Evolutionary conservation across 441 rosid genomes (phyloP).

Genomic region (Gossypium gossypioides): DNA sequence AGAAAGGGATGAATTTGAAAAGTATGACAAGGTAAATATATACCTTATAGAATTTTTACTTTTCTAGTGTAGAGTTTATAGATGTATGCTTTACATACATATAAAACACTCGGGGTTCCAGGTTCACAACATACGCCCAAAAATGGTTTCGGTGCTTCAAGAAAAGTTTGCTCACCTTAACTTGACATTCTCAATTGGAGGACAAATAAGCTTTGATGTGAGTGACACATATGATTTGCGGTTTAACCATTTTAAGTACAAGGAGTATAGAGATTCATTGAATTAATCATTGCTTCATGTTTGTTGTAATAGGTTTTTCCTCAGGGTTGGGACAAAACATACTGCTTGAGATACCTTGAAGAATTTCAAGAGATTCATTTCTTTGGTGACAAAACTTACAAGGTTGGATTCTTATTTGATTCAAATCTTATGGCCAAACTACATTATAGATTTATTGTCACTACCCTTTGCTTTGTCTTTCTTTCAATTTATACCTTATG

Average conservation of each 20-base stretch:
- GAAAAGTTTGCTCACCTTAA: constrained; percentile 81
- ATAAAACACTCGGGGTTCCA: constrained; percentile 24
- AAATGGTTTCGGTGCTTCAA: constrained; percentile 70
- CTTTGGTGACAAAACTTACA: constrained; percentile 93
- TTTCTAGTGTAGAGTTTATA: constrained; percentile 6
- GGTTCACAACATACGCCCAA: constrained; percentile 70
- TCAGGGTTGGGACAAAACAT: constrained; percentile 95
- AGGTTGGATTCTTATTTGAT: constrained; percentile 32
- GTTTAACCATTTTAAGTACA: background rate
- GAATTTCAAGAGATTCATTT: constrained; percentile 78
- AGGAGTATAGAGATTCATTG: background rate
- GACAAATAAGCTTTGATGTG: constrained; percentile 95
- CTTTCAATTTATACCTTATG: background rate
- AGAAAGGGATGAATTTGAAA: constrained; percentile 92
- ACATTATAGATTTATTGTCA: background rate
- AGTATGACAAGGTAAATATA: constrained; percentile 71
- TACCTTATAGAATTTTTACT: background rate
- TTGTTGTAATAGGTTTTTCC: constrained; percentile 61
- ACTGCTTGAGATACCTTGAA: constrained; percentile 76
- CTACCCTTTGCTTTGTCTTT: background rate
- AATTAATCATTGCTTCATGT: constrained; percentile 6
- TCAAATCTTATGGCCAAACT: background rate
- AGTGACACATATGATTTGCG: constrained; percentile 19
- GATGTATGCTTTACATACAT: constrained; percentile 13
- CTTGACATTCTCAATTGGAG: constrained; percentile 84